A percentile compares a stretch with the other conserved stretches of the same genome.
phyloP scores from a whole-genome alignment of 2,329 filamentous ascomycete species.

The Colletotrichum scovillei region DNA sequence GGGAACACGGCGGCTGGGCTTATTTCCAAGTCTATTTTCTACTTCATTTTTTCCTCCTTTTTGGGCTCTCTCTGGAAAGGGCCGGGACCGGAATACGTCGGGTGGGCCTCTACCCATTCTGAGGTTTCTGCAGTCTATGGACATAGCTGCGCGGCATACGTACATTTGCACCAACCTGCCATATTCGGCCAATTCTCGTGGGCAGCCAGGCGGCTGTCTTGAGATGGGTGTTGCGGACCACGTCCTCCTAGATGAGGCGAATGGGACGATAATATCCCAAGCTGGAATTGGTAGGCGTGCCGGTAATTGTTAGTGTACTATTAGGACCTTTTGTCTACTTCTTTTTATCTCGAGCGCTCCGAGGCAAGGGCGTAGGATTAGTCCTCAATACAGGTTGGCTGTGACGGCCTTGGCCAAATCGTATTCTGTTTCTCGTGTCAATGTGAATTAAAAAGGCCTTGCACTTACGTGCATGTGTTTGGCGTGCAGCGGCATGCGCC shows the following conservation, averaged over 20 bases:
- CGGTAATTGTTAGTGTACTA: constrained; percentile 37
- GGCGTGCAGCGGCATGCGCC: constrained; percentile 2
- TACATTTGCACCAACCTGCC: constrained; percentile 35
- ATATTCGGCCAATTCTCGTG: background rate
- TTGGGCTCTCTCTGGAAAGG: constrained; percentile 35
- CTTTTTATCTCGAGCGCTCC: constrained; percentile 28
- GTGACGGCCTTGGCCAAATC: constrained; percentile 9
- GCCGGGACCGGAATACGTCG: constrained; percentile 29
- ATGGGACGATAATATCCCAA: background rate
- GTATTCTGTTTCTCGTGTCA: background rate
- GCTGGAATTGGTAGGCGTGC: constrained; percentile 26
- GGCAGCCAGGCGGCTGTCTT: background rate
- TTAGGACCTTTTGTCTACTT: constrained; percentile 35
- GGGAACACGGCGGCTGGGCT: constrained; percentile 32
- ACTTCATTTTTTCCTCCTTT: constrained; percentile 16
- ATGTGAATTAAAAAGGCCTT: background rate
- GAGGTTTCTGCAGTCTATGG: constrained; percentile 32
- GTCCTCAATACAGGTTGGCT: constrained; percentile 34
- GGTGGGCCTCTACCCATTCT: constrained; percentile 17
- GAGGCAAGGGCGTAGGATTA: constrained; percentile 26
- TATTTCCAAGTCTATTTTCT: constrained; percentile 26
- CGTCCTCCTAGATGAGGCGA: constrained; percentile 6
- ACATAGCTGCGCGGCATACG: constrained; percentile 36
- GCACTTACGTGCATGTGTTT: background rate
- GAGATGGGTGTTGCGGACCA: background rate